Conservation (phyloP, 2,329 filamentous ascomycete species). For the Fonsecaea pedrosoi region DNA sequence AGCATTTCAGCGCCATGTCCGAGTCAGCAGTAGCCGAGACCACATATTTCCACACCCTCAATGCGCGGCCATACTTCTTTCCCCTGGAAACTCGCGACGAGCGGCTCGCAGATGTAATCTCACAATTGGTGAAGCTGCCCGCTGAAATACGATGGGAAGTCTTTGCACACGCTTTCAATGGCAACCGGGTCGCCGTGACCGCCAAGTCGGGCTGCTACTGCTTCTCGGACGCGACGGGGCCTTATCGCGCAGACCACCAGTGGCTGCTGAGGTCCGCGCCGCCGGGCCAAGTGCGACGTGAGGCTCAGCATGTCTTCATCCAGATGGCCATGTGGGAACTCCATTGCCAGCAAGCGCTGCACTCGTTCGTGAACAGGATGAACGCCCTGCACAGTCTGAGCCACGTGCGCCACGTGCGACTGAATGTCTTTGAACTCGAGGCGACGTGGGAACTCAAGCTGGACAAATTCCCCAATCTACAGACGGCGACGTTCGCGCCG, state of each 20-base stretch:
- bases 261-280: slow-evolving; percentile 24
- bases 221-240: slow-evolving; percentile 22
- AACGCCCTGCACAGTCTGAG: slow-evolving; percentile 1
- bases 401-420: slow-evolving; percentile 23
- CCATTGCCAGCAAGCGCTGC: slow-evolving; percentile 23
- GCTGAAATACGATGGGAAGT: slow-evolving; percentile 28
- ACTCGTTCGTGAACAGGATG: slow-evolving; percentile 22
- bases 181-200: slow-evolving; percentile 31
- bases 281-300: slow-evolving; percentile 7
- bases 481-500: slow-evolving; percentile 20
- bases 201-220: slow-evolving; percentile 26
- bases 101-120: slow-evolving; percentile 7
- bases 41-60: slow-evolving; percentile 28
- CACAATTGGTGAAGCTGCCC: slow-evolving; percentile 19
- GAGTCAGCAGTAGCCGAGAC: slow-evolving; percentile 22
- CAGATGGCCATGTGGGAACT: slow-evolving; percentile 27
- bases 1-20: slow-evolving; percentile 10
- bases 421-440: slow-evolving; percentile 29
- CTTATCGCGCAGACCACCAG: slow-evolving; percentile 27
- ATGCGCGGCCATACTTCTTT: slow-evolving; percentile 23
- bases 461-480: slow-evolving; percentile 16
- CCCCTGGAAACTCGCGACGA: slow-evolving; percentile 16
- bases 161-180: slow-evolving; percentile 22
- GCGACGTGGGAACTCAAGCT: slow-evolving; percentile 12
- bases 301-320: slow-evolving; percentile 26